These are phyloP conservation scores for Sutorius australiensis DNA, from an alignment of 768 basidiomycete genomes.

Conservation along the genomic window DNA sequence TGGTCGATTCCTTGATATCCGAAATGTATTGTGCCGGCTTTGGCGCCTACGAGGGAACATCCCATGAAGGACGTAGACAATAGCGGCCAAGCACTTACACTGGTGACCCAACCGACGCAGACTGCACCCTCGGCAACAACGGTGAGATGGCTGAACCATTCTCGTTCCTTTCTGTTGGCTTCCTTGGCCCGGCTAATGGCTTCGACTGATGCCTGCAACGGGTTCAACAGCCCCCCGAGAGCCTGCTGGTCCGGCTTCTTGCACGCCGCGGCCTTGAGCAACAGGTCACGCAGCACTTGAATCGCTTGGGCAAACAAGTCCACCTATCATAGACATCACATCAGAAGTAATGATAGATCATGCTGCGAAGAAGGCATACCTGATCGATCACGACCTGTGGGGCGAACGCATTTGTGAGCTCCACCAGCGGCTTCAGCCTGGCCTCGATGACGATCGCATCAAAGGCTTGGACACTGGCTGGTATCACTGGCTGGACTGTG, in stretches of 20 bases:
- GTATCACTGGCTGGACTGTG: constrained; percentile 39
- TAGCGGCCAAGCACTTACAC: constrained; percentile 46
- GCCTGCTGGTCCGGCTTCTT: constrained; percentile 69
- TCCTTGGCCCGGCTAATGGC: constrained; percentile 82
- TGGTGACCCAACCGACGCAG: constrained; percentile 82
- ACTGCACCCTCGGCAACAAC: constrained; percentile 80
- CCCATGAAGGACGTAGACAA: neutral
- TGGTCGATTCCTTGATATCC: constrained; percentile 80
- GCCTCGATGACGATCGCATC: constrained; percentile 70
- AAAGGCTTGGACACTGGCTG: constrained; percentile 67
- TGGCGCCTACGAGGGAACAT: constrained; percentile 42
- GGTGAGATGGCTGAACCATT: constrained; percentile 79
- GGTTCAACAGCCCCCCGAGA: constrained; percentile 56
- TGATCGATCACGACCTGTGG: constrained; percentile 70
- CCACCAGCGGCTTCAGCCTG: constrained; percentile 69
- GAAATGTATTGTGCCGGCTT: constrained; percentile 79
- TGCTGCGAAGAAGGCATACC: constrained; percentile 42
- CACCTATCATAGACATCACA: constrained; percentile 44
- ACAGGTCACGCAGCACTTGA: constrained; percentile 60
- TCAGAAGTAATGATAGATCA: constrained; percentile 2
- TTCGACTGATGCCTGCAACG: constrained; percentile 68
- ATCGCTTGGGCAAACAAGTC: constrained; percentile 64
- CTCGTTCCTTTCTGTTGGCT: constrained; percentile 69
- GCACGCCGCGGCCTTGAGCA: constrained; percentile 67
- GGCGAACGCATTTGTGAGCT: constrained; percentile 68